Evolutionary conservation across 2,329 filamentous ascomycete genomes (phyloP).

Genomic region (Aspergillus pseudoviridinutans): DNA sequence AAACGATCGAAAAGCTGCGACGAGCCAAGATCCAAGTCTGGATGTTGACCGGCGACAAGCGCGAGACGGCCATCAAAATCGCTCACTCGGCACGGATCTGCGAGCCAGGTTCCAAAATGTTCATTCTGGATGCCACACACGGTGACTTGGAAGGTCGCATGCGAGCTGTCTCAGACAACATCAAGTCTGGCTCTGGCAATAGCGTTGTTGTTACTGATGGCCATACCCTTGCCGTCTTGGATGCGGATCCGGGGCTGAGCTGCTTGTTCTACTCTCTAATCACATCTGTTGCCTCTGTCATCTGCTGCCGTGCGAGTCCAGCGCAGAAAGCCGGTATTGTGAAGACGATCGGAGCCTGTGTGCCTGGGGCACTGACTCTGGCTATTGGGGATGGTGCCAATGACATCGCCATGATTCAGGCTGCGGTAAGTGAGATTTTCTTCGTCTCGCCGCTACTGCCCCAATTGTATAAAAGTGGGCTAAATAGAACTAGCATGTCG

Average conservation of each 20-base stretch:
- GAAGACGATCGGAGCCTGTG: too few relatives aligned
- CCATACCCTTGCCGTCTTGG: constrained; percentile 81
- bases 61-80: constrained; percentile 98
- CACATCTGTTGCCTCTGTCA: too few relatives aligned
- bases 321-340: too few relatives aligned
- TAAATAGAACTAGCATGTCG: constrained; percentile 53
- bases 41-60: constrained; percentile 97
- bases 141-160: too few relatives aligned
- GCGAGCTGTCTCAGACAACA: too few relatives aligned
- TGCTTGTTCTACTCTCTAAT: too few relatives aligned
- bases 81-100: constrained; percentile 64
- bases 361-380: constrained; percentile 59
- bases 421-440: constrained; percentile 52
- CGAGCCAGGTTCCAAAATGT: constrained; percentile 30
- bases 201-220: constrained; percentile 88
- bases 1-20: too few relatives aligned
- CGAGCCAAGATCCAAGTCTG: constrained; percentile 78
- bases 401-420: constrained; percentile 95
- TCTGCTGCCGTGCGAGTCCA: too few relatives aligned
- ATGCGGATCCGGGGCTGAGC: too few relatives aligned
- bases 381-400: constrained; percentile 91
- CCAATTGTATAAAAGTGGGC: too few relatives aligned
- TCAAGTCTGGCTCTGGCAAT: constrained; percentile 55
- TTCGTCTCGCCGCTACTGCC: too few relatives aligned
- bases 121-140: background rate